Conservation (phyloP, 257 asterid species). For the Forsythia suspensa region DNA sequence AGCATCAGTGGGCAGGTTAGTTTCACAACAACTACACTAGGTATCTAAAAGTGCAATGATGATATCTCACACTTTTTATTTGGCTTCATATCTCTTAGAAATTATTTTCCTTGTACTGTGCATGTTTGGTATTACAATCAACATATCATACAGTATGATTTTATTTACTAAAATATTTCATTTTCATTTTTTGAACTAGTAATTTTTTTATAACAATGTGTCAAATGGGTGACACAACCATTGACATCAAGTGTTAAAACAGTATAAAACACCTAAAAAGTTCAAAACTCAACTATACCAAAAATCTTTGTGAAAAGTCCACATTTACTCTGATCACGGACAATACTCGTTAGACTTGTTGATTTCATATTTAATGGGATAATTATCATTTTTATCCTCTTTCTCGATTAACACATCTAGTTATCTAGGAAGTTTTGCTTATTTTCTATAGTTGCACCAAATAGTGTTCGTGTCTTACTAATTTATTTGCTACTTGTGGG, state of each 20-base stretch:
- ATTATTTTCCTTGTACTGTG: constrained; percentile 3
- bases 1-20: constrained; percentile 91
- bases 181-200: too few relatives aligned
- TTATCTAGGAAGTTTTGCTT: constrained; percentile 1
- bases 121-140: neutral
- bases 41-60: constrained; percentile 1
- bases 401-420: constrained; percentile 5
- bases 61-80: neutral
- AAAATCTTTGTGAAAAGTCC: neutral
- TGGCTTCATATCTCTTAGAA: constrained; percentile 3
- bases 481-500: neutral
- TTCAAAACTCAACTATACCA: neutral
- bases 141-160: too few relatives aligned
- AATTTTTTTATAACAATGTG: too few relatives aligned
- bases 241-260: constrained; percentile 2
- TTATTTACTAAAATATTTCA: too few relatives aligned
- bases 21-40: constrained; percentile 23
- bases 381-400: neutral
- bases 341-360: neutral
- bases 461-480: neutral
- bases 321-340: neutral
- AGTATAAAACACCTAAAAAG: constrained; percentile 16
- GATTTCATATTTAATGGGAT: neutral
- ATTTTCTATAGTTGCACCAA: constrained; percentile 5
- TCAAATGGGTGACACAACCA: neutral